Base-by-base conservation (phyloP, 1,284 basidiomycete species). In the Sporisorium graminicola region DNA sequence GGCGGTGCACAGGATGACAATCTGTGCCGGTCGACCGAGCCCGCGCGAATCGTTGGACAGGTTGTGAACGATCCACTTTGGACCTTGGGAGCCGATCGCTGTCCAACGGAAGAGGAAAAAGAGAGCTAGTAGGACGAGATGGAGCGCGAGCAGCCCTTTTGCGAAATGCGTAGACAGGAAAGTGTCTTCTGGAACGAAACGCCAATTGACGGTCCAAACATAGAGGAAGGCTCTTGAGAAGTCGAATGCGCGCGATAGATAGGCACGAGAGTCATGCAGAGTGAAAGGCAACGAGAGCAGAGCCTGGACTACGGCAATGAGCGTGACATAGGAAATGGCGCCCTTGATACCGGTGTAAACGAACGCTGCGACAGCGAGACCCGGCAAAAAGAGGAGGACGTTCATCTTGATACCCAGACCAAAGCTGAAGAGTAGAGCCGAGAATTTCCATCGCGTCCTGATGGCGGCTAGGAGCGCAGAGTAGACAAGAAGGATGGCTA, bases 141-240 rank as follows among this genome's bases (percentile, higher is more conserved):
- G 96, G 10, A 89, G 89, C 5, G 89, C 73, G 7, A 98, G 87
- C 20, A 99, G 88, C 0, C 87, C 85, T 40, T 85, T 87, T 0
- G 94, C 91, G 86, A 92, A 93, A 22, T 77, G 79, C 3, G 86
- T 84, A 66, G 90, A 91, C 49, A 94, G 86, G 86, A 99, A 99
- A 0, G 86, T 87, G 14, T 90, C 87, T 83, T 95, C 93, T 24
- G 89, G 87, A 1, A 99, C 77, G 81, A 98, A 93, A 37, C 94
- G 90, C 95, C 97, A 99, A 84, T 99, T 99, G 71, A 98, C 95
- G 0, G 96, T 98, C 96, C 96, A 99, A 84, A 93, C 91, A 87
- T 93, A 97, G 40, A 97, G 87, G 87, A 99, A 99, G 14, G 91
- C 89, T 14, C 97, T 91, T 2, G 91, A 91, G 63, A 99, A 89